A percentile compares a stretch with the other conserved stretches of the same genome.
These are phyloP conservation scores for Moringa oleifera DNA, from an alignment of 345 rosid genomes.

Conservation along the genomic window DNA sequence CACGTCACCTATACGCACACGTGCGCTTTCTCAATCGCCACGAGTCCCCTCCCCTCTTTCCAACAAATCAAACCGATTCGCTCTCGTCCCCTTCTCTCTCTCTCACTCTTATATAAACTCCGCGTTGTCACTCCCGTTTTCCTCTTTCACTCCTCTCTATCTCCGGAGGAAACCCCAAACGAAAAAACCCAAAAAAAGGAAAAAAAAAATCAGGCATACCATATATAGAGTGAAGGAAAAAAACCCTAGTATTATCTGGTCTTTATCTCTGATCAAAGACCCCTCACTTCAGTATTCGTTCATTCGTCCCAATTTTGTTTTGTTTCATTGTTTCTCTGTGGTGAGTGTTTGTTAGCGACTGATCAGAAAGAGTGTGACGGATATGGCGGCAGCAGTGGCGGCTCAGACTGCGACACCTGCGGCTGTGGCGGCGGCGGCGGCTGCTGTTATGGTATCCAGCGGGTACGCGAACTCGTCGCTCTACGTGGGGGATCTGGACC, in stretches of 20 bases:
- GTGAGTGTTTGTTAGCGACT: neutral
- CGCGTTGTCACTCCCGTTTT: neutral
- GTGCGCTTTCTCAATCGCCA: conserved; percentile 7
- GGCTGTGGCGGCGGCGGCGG: conserved; percentile 3
- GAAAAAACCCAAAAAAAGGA: neutral
- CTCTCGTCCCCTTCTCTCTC: neutral
- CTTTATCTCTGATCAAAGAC: neutral
- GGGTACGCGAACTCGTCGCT: conserved; percentile 39
- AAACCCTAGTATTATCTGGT: conserved; percentile 2
- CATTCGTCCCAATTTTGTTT: too few relatives aligned
- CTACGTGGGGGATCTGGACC: conserved; percentile 67
- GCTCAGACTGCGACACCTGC: conserved; percentile 20
- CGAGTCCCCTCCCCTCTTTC: conserved; percentile 10
- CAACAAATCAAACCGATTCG: conserved; percentile 14
- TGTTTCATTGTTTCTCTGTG: neutral
- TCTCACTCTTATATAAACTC: neutral
- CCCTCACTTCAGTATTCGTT: neutral
- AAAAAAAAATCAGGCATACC: neutral
- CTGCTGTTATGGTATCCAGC: conserved; percentile 8
- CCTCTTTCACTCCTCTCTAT: conserved; percentile 12
- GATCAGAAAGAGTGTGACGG: neutral
- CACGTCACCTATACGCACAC: conserved; percentile 26
- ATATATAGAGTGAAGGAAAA: conserved; percentile 6
- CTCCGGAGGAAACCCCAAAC: conserved; percentile 5
- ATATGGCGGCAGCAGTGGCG: conserved; percentile 35